Base-by-base conservation (phyloP, 2,329 filamentous ascomycete species). In the Alternaria metachromatica region DNA sequence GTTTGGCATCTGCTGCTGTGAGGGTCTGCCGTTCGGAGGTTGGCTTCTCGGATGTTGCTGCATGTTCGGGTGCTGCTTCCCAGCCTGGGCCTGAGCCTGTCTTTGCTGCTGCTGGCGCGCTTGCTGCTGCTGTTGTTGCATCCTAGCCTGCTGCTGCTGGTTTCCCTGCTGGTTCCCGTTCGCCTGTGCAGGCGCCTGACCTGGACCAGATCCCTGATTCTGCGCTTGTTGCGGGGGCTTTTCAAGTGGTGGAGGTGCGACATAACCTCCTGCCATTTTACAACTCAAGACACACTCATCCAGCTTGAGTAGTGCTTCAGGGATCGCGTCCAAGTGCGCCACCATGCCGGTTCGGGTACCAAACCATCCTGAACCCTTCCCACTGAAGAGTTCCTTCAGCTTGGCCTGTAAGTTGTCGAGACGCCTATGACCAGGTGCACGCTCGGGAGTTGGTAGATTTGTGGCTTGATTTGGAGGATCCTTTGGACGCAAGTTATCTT, bases 281-380 rank as follows among this genome's bases (percentile, higher is more conserved):
- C 72, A 81, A n/a, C 63, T 67, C 26, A 78, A 58, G 6, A 84
- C 76, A 21, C 76, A 64, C 23, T 77, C 73, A 62, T 84, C 75
- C 7, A 84, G 69, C 49, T 72, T 75, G 49, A 71, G 65, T 28
- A 84, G 54, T 13, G 78, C 80, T 28, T 75, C 71, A 15, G 70
- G 73, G 12, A 82, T 69, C 2, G 78, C 81, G 13, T 76, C 70
- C 12, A 78, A 62, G 2, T 78, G 68, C 10, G 80, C 78, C 2
- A 83, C 66, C 9, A 82, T 68, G 9, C 80, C 78, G 13, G 73
- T 79, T 1, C 75, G 70, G 11, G 81, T 71, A 1, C 82, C 82
- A 15, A 73, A 72, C 80, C 81, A 83, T 12, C 74, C 70, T 12
- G 76, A 61, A 4, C 76, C 75, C 6, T 68, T 72, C 6, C 68